phyloP scores from a whole-genome alignment of 1,284 basidiomycete genomes.

The Moniliophthora roreri region DNA sequence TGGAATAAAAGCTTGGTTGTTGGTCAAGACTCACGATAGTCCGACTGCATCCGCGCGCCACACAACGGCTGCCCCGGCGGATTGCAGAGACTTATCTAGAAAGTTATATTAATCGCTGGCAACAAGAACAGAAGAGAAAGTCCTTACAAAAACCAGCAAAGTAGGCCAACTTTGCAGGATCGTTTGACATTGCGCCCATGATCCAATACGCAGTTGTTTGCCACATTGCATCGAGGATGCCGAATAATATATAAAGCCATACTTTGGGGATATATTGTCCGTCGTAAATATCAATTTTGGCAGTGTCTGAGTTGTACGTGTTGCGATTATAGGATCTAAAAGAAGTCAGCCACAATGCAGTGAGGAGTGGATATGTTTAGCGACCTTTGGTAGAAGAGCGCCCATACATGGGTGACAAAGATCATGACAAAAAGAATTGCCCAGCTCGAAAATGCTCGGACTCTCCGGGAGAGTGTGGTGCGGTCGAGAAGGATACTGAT shows the following conservation, averaged over 20 bases:
- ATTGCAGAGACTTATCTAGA: slow-evolving; percentile 55
- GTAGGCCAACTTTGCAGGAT: slow-evolving; percentile 55
- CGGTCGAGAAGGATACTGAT: slow-evolving; percentile 65
- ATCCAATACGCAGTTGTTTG: slow-evolving; percentile 53
- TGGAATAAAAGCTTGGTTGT: background rate
- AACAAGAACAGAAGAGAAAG: background rate
- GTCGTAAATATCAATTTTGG: slow-evolving; percentile 56
- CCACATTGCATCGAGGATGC: slow-evolving; percentile 59
- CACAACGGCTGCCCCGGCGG: slow-evolving; percentile 51
- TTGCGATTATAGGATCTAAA: slow-evolving; percentile 60
- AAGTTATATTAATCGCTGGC: background rate
- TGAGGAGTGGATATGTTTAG: background rate
- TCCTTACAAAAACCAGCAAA: slow-evolving; percentile 50
- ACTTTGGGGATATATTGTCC: slow-evolving; percentile 49
- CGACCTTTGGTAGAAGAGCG: slow-evolving; percentile 69
- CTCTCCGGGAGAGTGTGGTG: slow-evolving; percentile 49
- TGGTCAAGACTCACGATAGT: slow-evolving; percentile 38
- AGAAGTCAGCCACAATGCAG: background rate
- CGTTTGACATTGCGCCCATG: slow-evolving; percentile 61
- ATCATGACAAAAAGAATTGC: slow-evolving; percentile 55
- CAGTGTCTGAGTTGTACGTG: slow-evolving; percentile 33
- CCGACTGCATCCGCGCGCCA: slow-evolving; percentile 50
- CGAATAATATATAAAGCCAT: slow-evolving; percentile 61
- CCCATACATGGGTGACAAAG: slow-evolving; percentile 66
- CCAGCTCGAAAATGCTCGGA: slow-evolving; percentile 69